Conservation (phyloP, 2,329 filamentous ascomycete genomes). For the Aspergillus arachidicola region DNA sequence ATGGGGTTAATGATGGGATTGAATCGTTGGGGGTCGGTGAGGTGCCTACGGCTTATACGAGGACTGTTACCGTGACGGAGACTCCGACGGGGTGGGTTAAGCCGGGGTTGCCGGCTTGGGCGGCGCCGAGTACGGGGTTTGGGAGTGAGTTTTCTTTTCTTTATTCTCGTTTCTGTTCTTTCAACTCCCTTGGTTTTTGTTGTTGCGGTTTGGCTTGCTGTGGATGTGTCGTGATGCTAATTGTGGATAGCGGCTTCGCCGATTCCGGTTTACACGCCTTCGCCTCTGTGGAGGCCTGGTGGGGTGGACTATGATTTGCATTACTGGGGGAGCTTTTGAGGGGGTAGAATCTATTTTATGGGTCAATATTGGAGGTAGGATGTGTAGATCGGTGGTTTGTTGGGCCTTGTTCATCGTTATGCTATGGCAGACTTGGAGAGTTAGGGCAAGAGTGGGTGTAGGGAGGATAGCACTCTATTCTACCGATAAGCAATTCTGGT, state of each 20-base stretch:
- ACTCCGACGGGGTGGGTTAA: constrained; percentile 30
- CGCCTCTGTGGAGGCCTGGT: constrained; percentile 34
- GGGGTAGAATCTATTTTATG: no score
- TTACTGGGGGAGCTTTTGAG: constrained; percentile 33
- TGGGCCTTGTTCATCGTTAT: not conserved
- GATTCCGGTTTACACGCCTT: constrained; percentile 36
- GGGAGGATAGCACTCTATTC: no score
- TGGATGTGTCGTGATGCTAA: not conserved
- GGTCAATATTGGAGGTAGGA: not conserved
- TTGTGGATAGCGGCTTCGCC: constrained; percentile 24
- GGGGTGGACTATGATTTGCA: constrained; percentile 33
- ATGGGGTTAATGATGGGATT: constrained; percentile 12
- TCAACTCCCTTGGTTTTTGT: not conserved
- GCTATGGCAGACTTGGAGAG: not conserved
- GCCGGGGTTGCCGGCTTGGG: constrained; percentile 35
- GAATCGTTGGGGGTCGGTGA: not conserved
- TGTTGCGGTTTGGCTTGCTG: not conserved
- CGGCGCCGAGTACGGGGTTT: constrained; percentile 34
- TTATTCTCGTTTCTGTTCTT: not conserved
- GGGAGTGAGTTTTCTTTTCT: constrained; percentile 25
- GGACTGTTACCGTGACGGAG: constrained; percentile 32
- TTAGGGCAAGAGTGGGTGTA: not conserved
- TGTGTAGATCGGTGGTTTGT: not conserved
- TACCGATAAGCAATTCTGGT: not conserved
- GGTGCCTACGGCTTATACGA: constrained; percentile 26